Conservation (phyloP, 306 rosid genomes). For the Rosa rugosa region DNA sequence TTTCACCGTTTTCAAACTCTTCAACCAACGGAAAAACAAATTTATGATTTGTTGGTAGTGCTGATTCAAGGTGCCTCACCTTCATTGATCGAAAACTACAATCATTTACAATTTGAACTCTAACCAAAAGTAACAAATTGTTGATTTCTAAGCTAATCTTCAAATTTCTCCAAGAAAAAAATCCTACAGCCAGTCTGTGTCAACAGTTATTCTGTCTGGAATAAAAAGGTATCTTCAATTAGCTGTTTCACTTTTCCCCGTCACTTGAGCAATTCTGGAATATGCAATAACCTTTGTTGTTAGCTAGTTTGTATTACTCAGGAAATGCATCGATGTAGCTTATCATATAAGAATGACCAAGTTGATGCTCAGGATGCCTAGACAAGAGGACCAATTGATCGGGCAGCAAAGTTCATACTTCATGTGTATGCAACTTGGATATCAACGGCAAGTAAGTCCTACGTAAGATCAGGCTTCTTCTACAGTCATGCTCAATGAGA, state of each 20-base stretch:
- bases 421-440: constrained; percentile 12
- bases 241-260: constrained; percentile 20
- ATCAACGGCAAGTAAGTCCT: constrained; percentile 22
- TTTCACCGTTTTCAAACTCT: not conserved
- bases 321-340: constrained; percentile 2
- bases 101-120: constrained; percentile 15
- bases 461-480: constrained; percentile 41
- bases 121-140: not conserved
- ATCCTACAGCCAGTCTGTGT: constrained; percentile 2
- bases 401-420: constrained; percentile 7
- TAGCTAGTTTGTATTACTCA: not conserved
- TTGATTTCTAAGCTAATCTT: not conserved
- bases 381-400: not conserved
- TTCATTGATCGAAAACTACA: not conserved
- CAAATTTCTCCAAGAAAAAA: constrained; percentile 26
- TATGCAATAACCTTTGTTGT: not conserved
- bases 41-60: not conserved
- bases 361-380: constrained; percentile 3
- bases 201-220: constrained; percentile 30
- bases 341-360: not conserved
- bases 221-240: constrained; percentile 17
- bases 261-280: not conserved
- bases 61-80: constrained; percentile 10
- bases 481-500: not conserved
- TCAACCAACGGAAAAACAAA: not conserved